phyloP scores from a whole-genome alignment of 257 asterid species.

The Avicennia marina region DNA sequence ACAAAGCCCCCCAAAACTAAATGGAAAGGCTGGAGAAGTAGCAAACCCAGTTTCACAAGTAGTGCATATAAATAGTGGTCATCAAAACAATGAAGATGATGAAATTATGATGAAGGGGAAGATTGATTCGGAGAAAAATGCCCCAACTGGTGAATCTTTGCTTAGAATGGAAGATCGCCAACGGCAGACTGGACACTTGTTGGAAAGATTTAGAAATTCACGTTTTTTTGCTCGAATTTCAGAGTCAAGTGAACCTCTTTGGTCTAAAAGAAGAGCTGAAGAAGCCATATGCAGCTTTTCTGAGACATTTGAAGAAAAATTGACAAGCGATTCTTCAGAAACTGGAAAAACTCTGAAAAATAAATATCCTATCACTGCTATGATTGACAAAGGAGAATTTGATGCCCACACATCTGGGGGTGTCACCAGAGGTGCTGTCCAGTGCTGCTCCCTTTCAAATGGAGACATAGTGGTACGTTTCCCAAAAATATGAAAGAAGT shows the following conservation, averaged over 20 bases:
- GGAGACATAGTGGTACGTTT: conserved; percentile 97
- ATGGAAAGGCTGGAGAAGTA: conserved; percentile 41
- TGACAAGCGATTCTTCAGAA: conserved; percentile 35
- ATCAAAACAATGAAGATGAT: conserved; percentile 38
- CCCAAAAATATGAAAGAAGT: conserved; percentile 3
- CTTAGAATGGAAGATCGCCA: conserved; percentile 82
- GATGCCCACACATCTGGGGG: conserved; percentile 84
- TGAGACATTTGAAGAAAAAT: conserved; percentile 32
- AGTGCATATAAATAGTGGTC: conserved; percentile 21
- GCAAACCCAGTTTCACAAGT: conserved; percentile 26
- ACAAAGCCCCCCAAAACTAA: conserved; percentile 42
- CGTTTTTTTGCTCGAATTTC: conserved; percentile 89
- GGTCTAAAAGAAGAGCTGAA: conserved; percentile 67
- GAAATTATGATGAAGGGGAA: conserved; percentile 26
- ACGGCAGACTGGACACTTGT: conserved; percentile 66
- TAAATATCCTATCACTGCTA: conserved; percentile 46
- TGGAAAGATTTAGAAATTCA: conserved; percentile 64
- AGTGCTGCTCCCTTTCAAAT: conserved; percentile 76
- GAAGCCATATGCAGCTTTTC: conserved; percentile 30
- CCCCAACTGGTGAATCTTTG: conserved; percentile 71
- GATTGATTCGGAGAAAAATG: conserved; percentile 35
- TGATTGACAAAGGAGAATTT: conserved; percentile 78
- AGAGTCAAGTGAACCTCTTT: conserved; percentile 74
- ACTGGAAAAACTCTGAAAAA: conserved; percentile 26
- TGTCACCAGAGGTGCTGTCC: conserved; percentile 79